These are phyloP conservation scores for Apophysomyces sp. DNA, from an alignment of 371 early-diverging fungal genomes.

Conservation along the genomic window DNA sequence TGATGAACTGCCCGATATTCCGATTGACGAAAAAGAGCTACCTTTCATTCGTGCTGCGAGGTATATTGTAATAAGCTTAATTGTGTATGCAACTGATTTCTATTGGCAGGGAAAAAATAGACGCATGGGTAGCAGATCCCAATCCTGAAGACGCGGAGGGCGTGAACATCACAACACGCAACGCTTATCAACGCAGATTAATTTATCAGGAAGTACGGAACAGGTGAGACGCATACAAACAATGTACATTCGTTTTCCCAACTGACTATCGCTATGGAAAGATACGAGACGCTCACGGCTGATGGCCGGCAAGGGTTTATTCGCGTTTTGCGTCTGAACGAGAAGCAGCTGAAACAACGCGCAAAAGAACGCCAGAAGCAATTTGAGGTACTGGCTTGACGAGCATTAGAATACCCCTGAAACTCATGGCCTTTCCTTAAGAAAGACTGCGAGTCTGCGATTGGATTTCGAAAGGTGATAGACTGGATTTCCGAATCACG, in stretches of 20 bases:
- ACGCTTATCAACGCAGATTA: conserved; percentile 61
- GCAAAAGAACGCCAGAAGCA: conserved; percentile 25
- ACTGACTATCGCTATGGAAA: background rate
- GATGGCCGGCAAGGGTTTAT: conserved; percentile 47
- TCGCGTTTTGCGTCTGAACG: conserved; percentile 35
- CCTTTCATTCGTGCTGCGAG: conserved; percentile 52
- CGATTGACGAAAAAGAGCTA: conserved; percentile 57
- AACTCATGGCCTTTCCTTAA: background rate
- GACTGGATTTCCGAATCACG: conserved; percentile 66
- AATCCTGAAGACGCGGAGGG: conserved; percentile 30
- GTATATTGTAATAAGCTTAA: conserved; percentile 21
- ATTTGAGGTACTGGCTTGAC: conserved; percentile 21
- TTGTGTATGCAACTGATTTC: background rate
- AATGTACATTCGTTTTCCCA: background rate
- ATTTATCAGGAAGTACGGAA: conserved; percentile 72
- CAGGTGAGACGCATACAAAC: too few relatives aligned
- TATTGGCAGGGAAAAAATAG: conserved; percentile 36
- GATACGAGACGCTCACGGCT: conserved; percentile 42
- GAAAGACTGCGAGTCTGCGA: conserved; percentile 59
- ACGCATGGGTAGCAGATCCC: conserved; percentile 46
- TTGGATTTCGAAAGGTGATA: conserved; percentile 80
- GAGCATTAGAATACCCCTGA: background rate
- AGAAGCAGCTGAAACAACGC: conserved; percentile 37
- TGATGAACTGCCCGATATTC: conserved; percentile 61
- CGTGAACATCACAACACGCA: conserved; percentile 49